Evolutionary conservation across 2,329 filamentous ascomycete genomes (phyloP).

Genomic region (Aspergillus thermomutatus): DNA sequence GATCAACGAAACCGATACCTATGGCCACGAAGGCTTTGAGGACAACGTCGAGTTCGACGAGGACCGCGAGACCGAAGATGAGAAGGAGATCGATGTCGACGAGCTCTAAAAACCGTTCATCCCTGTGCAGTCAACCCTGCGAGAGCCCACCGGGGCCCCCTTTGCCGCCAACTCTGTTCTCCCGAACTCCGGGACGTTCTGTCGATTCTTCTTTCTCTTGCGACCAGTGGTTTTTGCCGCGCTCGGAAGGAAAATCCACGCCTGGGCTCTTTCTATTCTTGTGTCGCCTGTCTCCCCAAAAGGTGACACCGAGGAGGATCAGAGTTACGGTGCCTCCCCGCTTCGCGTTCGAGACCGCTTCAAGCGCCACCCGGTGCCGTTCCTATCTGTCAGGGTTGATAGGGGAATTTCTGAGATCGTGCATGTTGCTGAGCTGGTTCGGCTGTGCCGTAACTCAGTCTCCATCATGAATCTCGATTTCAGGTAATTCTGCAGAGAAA

Average conservation of each 20-base stretch:
- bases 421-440: constrained; percentile 11
- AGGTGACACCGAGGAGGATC: not conserved
- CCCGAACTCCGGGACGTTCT: not conserved
- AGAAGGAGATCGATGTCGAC: constrained; percentile 89
- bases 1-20: constrained; percentile 99
- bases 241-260: constrained; percentile 8
- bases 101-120: constrained; percentile 67
- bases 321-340: not conserved
- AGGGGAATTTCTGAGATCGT: constrained; percentile 8
- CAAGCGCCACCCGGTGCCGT: not conserved
- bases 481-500: constrained; percentile 26
- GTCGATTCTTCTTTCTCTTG: constrained; percentile 15
- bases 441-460: constrained; percentile 2
- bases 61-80: constrained; percentile 67
- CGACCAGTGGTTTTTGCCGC: not conserved
- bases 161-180: constrained; percentile 12
- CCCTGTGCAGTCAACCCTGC: constrained; percentile 31
- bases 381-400: constrained; percentile 2
- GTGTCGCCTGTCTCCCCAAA: constrained; percentile 2
- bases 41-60: constrained; percentile 99
- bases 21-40: constrained; percentile 84
- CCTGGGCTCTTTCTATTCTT: constrained; percentile 13
- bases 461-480: constrained; percentile 18
- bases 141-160: constrained; percentile 22
- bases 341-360: not conserved